Evolutionary conservation across 345 rosid species (phyloP), one percentile per base, ranked within the genome.

Genomic region (Hibiscus mutabilis): DNA sequence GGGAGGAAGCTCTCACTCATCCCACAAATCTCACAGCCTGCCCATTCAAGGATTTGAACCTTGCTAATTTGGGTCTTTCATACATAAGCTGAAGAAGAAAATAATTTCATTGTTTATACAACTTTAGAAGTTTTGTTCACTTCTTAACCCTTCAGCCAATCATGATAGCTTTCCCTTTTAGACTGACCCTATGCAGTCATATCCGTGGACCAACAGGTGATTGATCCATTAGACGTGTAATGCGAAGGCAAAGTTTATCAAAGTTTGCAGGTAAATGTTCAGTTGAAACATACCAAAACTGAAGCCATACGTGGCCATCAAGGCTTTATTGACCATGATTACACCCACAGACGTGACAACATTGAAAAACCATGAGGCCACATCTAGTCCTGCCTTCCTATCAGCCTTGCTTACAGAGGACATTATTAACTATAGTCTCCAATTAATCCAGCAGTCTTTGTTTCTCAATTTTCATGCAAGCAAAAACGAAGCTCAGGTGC

Each of bases 291-390:
- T 81, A 95, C 99, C 99, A 66, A 95, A 95, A 72, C 84, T 89
- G 79, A 89, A 95, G 31, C 31, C 31, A 27, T 27, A 27, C 3
- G 31, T 27, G 31, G 31, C 31, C 31, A 27, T 27, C 31, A 27
- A 27, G 31, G 31, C 31, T 27, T 27, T 27, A 2, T 27, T 27
- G 31, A 27, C 31, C 31, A 27, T 87, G 75, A 95, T 95, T 62
- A 95, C 90, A 49, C 99, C 99, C 72, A 95, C 99, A 35, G 99
- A 95, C 3, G 98, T 90, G 75, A 95, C 98, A 40, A 95, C 91
- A 71, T 95, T 95, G 88, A 95, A 95, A 75, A 90, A 76, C 99
- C 99, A 95, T 70, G 99, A 88, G 27, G 96, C 96, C 22, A 85
- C 86, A 83, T 95, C 99, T 19, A 87, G 60, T 22, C 90, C 53